Evolutionary conservation across 2,329 filamentous ascomycete genomes (phyloP), one percentile per base, ranked within the genome.

Genomic region (Leptographium wingfieldii): DNA sequence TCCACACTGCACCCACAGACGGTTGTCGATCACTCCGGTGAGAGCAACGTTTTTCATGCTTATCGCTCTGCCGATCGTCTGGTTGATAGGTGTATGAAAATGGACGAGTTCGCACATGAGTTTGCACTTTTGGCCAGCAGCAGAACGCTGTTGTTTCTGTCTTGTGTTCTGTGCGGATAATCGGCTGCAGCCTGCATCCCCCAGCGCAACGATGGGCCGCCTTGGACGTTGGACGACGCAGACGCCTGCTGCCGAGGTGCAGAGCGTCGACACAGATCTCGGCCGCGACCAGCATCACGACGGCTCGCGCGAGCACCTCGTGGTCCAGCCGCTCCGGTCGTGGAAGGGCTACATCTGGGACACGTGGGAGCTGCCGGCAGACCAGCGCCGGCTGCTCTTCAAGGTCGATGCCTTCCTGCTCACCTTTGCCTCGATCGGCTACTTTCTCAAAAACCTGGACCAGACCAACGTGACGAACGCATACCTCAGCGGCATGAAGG

Each of bases 401-500:
- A 72, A 72, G 55, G 60, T 71, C 2, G 71, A 72, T 16, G 69
- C 69, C 5, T 71, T 70, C 46, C 65, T 72, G 10, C 63, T 72
- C 40, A 72, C 70, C 0, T 70, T 72, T 63, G 68, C 69, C 2
- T 71, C 69, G 3, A 63, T 71, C 7, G 69, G 69, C 0, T 71
- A 70, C 52, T 70, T 71, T n/a, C 62, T 70, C 27, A 71, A 70
- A 55, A 69, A 70, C 5, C 66, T 76, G 1, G 74, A 76, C 53
- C 71, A 73, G 38, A 69, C 68, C 6, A 76, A 76, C 53, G 64
- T 76, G 55, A 51, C 19, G 61, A 79, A 79, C 64, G 77, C 77
- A 3, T 80, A 77, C 59, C 70, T 76, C 27, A 73, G 73, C 31
- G 73, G 78, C 63, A 76, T 79, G 76, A 63, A 70, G 56, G 71